phyloP scores from a whole-genome alignment of 2,329 filamentous ascomycete species.

The Magnaporthiopsis incrustans region DNA sequence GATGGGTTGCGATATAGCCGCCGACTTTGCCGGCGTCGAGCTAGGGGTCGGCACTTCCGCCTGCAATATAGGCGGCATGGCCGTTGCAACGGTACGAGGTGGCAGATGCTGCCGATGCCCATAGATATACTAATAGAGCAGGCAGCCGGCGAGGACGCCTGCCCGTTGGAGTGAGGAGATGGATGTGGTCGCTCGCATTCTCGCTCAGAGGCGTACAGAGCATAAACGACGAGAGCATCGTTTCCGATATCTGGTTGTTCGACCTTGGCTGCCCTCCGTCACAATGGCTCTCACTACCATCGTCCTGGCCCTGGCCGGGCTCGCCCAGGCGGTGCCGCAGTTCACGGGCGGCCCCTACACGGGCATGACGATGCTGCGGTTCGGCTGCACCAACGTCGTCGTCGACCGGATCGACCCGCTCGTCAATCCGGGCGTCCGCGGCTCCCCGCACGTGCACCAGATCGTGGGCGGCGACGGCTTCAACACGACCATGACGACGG shows the following conservation, averaged over 20 bases:
- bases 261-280: neutral
- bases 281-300: neutral
- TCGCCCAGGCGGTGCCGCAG: conserved; percentile 9
- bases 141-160: neutral
- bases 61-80: neutral
- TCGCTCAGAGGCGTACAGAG: no score
- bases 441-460: conserved; percentile 13
- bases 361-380: conserved; percentile 12
- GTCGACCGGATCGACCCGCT: conserved; percentile 13
- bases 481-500: conserved; percentile 17
- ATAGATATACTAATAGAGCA: neutral
- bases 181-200: neutral
- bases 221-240: neutral
- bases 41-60: neutral
- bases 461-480: conserved; percentile 19
- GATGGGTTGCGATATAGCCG: neutral
- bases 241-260: neutral
- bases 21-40: neutral
- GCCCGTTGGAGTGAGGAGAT: no score
- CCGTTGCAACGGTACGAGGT: neutral
- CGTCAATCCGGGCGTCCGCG: conserved; percentile 13
- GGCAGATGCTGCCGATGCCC: neutral
- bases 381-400: conserved; percentile 12
- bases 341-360: conserved; percentile 7
- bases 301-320: conserved; percentile 1